Conservation (phyloP, 257 asterid species). For the Cinchona pubescens region DNA sequence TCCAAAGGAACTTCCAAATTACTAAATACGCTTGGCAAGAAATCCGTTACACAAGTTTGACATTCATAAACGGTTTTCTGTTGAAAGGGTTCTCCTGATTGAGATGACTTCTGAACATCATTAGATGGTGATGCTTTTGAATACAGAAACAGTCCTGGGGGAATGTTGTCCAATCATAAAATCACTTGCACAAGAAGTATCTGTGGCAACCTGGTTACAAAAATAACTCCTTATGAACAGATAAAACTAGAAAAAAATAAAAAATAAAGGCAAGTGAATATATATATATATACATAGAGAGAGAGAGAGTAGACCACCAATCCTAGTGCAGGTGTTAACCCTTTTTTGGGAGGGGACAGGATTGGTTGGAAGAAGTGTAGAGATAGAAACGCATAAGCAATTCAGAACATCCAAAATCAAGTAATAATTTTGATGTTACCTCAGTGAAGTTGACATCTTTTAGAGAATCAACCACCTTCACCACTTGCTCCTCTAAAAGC, state of each 20-base stretch:
- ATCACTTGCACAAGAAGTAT: constrained; percentile 26
- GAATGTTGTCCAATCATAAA: constrained; percentile 34
- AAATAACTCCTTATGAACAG: constrained; percentile 17
- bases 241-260: neutral
- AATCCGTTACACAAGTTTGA: constrained; percentile 27
- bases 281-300: too few species aligned
- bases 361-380: neutral
- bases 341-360: too few species aligned
- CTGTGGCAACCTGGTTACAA: constrained; percentile 48
- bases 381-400: neutral
- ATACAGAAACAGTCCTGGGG: constrained; percentile 24
- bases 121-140: constrained; percentile 29
- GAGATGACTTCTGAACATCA: constrained; percentile 31
- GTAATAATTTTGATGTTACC: constrained; percentile 30
- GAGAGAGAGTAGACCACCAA: too few species aligned
- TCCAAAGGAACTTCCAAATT: constrained; percentile 47
- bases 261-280: too few species aligned
- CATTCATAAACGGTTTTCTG: constrained; percentile 24
- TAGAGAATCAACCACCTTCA: constrained; percentile 34
- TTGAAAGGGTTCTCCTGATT: constrained; percentile 22
- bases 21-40: constrained; percentile 44
- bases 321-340: too few species aligned
- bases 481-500: constrained; percentile 66
- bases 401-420: neutral
- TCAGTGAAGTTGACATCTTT: constrained; percentile 31